These are phyloP conservation scores for Buxus sempervirens DNA, from an alignment of 164 flowering plant species.

Conservation along the genomic window DNA sequence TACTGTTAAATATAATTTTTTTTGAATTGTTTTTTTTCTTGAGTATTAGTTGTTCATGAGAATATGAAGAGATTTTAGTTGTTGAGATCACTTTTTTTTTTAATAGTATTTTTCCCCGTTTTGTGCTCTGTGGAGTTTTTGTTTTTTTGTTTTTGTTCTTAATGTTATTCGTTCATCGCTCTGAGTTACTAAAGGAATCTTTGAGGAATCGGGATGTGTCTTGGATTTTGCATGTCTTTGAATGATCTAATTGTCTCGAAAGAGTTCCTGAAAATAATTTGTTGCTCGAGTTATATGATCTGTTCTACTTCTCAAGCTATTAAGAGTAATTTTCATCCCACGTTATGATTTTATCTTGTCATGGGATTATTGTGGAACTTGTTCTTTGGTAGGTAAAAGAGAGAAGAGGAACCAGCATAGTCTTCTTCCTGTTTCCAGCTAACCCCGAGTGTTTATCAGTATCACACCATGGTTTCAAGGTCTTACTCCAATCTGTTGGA, in stretches of 20 bases:
- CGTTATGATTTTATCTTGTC: constrained; percentile 7
- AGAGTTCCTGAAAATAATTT: background rate
- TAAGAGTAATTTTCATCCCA: background rate
- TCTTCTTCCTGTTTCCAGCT: background rate
- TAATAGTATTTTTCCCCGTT: background rate
- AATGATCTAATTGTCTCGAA: background rate
- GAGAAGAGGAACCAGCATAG: constrained; percentile 1
- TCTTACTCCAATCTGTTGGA: constrained; percentile 88
- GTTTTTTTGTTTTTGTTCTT: background rate
- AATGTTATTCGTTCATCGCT: background rate
- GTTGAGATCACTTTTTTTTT: background rate
- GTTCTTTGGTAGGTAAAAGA: constrained; percentile 3
- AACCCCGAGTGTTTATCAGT: constrained; percentile 2
- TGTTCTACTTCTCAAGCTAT: constrained; percentile 7
- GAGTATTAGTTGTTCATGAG: background rate
- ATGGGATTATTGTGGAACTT: constrained; percentile 15
- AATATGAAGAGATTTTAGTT: background rate
- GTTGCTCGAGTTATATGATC: background rate
- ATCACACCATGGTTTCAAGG: constrained; percentile 68
- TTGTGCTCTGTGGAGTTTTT: background rate
- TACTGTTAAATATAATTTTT: background rate
- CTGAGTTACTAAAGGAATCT: background rate
- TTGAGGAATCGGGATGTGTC: background rate
- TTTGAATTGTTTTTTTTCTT: background rate
- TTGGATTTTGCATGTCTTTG: background rate